These are phyloP conservation scores for Cryoendolithus antarcticus DNA, from an alignment of 2,329 filamentous ascomycete genomes.

Conservation along the genomic window DNA sequence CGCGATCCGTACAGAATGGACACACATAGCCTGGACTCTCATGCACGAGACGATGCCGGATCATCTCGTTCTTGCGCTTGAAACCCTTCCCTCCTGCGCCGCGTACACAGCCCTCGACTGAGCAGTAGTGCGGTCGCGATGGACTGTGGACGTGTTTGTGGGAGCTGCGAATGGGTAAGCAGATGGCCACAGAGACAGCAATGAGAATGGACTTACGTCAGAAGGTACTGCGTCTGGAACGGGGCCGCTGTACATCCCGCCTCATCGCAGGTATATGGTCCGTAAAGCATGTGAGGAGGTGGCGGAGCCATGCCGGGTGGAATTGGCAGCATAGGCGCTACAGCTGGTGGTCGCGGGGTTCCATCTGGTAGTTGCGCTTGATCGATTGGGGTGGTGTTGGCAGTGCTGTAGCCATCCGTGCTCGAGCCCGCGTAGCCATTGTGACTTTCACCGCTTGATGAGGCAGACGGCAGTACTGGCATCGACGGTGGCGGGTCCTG, in stretches of 20 bases:
- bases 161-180: slow-evolving; percentile 36
- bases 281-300: slow-evolving; percentile 16
- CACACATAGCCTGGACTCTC: slow-evolving; percentile 91
- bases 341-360: slow-evolving; percentile 9
- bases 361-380: slow-evolving; percentile 21
- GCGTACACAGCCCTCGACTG: slow-evolving; percentile 44
- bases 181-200: too few relatives aligned
- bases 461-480: slow-evolving; percentile 15
- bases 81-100: slow-evolving; percentile 53
- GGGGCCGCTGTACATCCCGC: slow-evolving; percentile 57
- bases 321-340: slow-evolving; percentile 13
- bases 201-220: too few relatives aligned
- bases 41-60: slow-evolving; percentile 75
- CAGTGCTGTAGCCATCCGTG: slow-evolving; percentile 22
- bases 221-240: slow-evolving; percentile 64
- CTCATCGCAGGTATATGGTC: slow-evolving; percentile 46
- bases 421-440: slow-evolving; percentile 15
- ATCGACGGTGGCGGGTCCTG: slow-evolving; percentile 8
- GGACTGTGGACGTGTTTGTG: slow-evolving; percentile 59
- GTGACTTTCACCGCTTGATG: slow-evolving; percentile 21
- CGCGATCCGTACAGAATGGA: slow-evolving; percentile 85
- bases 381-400: slow-evolving; percentile 24
- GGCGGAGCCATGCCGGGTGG: slow-evolving; percentile 25
- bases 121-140: slow-evolving; percentile 51
- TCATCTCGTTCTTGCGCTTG: slow-evolving; percentile 60